phyloP scores from a whole-genome alignment of 192 early-diverging fungal species.

The Rhizophagus prolifer region DNA sequence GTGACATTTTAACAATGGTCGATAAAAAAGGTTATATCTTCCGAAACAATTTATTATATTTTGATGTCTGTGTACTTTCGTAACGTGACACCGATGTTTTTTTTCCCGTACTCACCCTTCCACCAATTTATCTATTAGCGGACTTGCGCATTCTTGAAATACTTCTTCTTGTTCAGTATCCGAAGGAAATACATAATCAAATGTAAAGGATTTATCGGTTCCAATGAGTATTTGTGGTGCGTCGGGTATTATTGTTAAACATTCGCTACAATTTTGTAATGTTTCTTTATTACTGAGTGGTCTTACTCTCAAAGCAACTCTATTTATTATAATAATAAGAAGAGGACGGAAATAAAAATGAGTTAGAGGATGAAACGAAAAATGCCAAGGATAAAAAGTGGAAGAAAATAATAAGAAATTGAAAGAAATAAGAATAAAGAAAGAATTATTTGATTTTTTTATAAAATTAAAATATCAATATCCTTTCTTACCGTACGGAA shows the following conservation, averaged over 20 bases:
- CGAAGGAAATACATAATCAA: conserved; percentile 68
- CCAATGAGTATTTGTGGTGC: conserved; percentile 67
- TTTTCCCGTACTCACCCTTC: conserved; percentile 57
- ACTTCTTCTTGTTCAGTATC: conserved; percentile 54
- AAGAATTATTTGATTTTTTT: too few relatives aligned
- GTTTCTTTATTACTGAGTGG: conserved; percentile 76
- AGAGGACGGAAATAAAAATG: neutral
- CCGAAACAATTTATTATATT: neutral
- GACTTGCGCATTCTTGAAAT: conserved; percentile 57
- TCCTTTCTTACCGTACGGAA: too few relatives aligned
- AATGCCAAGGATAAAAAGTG: neutral
- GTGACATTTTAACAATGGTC: conserved; percentile 66
- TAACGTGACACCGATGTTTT: neutral
- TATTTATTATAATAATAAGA: too few relatives aligned
- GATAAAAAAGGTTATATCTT: neutral
- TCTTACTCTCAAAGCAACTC: conserved; percentile 76
- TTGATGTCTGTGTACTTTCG: neutral
- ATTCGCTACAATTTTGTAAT: conserved; percentile 60
- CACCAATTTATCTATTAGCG: conserved; percentile 64
- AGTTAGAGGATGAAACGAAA: neutral
- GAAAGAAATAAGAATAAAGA: too few relatives aligned
- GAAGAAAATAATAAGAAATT: neutral
- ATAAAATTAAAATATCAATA: too few relatives aligned
- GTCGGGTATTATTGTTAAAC: conserved; percentile 55
- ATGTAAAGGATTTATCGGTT: conserved; percentile 64